A percentile compares a stretch with the other conserved stretches of the same genome.
Conservation (phyloP, 305 asterid genomes). For the Rubia occidens region DNA sequence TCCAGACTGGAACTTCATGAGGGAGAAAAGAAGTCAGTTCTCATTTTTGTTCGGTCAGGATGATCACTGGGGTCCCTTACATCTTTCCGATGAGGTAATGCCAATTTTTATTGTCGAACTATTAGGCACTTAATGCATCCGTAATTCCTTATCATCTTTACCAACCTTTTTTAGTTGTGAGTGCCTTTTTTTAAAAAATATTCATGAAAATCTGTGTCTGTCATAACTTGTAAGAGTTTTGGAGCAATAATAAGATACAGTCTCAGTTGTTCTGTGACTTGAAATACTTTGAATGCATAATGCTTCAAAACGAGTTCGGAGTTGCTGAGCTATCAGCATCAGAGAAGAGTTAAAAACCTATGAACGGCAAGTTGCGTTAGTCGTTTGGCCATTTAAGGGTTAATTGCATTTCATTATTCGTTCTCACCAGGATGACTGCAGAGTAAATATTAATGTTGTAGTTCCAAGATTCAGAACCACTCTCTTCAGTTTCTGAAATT, state of each 20-base stretch:
- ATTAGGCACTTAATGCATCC: neutral
- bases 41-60: conserved; percentile 69
- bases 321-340: no score
- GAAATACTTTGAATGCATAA: no score
- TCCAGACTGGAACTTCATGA: conserved; percentile 68
- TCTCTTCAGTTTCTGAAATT: neutral
- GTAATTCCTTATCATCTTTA: neutral
- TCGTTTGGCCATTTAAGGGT: no score
- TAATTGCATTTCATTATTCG: no score
- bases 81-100: conserved; percentile 66
- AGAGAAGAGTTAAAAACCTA: no score
- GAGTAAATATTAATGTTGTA: no score
- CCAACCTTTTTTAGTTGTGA: neutral
- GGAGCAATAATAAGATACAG: neutral
- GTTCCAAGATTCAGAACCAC: neutral
- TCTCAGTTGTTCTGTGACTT: no score
- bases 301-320: no score
- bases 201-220: neutral
- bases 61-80: conserved; percentile 96
- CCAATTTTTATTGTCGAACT: neutral
- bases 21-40: conserved; percentile 43
- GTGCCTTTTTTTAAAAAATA: neutral
- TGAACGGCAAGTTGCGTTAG: no score
- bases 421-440: neutral
- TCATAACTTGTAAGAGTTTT: neutral